Conservation (phyloP, 169 alveolate genomes). For the Eimeria sp. region DNA sequence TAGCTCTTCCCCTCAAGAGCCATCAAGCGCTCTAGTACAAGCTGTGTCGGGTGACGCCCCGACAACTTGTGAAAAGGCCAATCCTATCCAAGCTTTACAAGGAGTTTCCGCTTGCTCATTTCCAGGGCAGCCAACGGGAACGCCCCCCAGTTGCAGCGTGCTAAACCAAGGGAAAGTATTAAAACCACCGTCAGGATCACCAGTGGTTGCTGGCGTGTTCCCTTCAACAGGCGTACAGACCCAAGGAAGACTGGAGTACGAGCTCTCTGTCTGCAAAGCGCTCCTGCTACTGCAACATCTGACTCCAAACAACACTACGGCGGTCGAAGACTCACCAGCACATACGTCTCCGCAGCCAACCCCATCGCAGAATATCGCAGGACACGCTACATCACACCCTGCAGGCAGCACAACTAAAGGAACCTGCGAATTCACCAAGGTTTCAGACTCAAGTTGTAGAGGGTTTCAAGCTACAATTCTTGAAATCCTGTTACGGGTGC, state of each 20-base stretch:
- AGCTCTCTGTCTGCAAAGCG: constrained; percentile 51
- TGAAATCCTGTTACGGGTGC: constrained; percentile 22
- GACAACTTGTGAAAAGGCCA: background rate
- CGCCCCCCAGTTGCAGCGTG: background rate
- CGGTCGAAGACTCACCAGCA: constrained; percentile 22
- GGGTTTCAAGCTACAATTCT: background rate
- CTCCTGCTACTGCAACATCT: constrained; percentile 31
- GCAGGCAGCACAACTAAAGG: background rate
- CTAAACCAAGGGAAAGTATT: too few relatives aligned
- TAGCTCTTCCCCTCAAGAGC: background rate
- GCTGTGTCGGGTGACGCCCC: background rate
- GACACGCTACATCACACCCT: background rate
- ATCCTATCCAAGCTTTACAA: background rate
- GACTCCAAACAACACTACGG: background rate
- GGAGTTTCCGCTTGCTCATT: background rate
- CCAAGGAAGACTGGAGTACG: constrained; percentile 1
- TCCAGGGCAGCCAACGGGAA: background rate
- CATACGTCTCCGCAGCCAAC: background rate
- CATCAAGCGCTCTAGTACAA: background rate
- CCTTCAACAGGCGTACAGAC: background rate
- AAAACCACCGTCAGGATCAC: background rate
- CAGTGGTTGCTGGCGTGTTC: background rate
- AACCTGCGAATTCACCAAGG: background rate
- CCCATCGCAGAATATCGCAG: background rate
- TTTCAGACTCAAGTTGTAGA: background rate